phyloP scores from a whole-genome alignment of 441 rosid genomes.

The Pelargonium fulgidum region DNA sequence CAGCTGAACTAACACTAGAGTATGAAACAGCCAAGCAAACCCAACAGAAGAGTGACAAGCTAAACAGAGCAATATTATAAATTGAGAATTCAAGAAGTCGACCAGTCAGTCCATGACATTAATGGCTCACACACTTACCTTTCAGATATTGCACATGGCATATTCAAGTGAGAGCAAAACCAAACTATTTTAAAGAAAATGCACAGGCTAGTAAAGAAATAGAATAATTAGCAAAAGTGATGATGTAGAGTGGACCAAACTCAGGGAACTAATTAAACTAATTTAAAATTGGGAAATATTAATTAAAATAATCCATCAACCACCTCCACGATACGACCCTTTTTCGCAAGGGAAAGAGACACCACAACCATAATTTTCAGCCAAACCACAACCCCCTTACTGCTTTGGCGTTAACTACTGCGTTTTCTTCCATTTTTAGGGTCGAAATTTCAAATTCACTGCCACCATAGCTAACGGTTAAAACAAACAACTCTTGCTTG shows the following conservation, averaged over 20 bases:
- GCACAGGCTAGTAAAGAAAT: constrained; percentile 15
- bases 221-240: constrained; percentile 9
- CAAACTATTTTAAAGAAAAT: neutral
- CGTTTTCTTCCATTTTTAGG: constrained; percentile 1
- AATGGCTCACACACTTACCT: constrained; percentile 1
- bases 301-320: constrained; percentile 34
- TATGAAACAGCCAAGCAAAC: neutral
- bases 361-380: too few species aligned
- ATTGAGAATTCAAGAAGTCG: too few species aligned
- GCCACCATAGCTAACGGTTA: constrained; percentile 10
- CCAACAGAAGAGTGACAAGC: neutral
- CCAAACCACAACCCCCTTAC: neutral
- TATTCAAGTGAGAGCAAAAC: constrained; percentile 3
- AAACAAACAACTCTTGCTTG: neutral
- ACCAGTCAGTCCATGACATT: too few species aligned
- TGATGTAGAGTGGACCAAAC: neutral
- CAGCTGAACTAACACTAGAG: neutral
- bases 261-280: constrained; percentile 8
- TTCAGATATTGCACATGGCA: neutral
- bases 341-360: constrained; percentile 42
- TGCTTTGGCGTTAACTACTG: neutral
- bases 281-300: constrained; percentile 15
- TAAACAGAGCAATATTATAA: neutral
- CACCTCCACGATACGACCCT: constrained; percentile 31
- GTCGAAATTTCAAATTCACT: constrained; percentile 3